phyloP scores from a whole-genome alignment of 2,329 filamentous ascomycete species.

The Trichophyton schoenleinii region DNA sequence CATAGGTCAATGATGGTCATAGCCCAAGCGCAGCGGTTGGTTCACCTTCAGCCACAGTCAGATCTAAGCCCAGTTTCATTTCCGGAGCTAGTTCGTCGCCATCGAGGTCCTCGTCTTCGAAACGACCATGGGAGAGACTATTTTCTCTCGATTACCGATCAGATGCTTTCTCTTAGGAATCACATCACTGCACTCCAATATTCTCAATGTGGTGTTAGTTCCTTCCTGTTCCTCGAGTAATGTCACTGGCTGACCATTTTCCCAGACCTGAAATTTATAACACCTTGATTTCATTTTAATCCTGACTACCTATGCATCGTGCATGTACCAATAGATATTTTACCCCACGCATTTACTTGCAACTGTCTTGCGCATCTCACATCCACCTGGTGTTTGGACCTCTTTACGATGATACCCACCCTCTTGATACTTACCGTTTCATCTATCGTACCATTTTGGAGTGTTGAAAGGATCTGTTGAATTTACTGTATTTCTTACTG shows the following conservation, averaged over 20 bases:
- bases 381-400: background rate
- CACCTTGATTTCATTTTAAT: background rate
- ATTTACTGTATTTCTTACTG: background rate
- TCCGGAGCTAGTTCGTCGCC: slow-evolving; percentile 10
- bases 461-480: background rate
- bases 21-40: background rate
- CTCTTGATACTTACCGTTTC: background rate
- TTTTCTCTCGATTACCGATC: slow-evolving; percentile 34
- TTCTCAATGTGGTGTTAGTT: background rate
- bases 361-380: background rate
- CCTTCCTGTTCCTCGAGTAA: background rate
- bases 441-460: background rate
- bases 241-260: background rate
- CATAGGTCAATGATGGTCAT: slow-evolving; percentile 9
- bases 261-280: background rate
- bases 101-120: slow-evolving; percentile 19
- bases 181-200: background rate
- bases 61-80: background rate
- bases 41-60: background rate
- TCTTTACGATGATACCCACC: background rate
- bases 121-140: slow-evolving; percentile 31
- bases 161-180: background rate
- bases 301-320: background rate
- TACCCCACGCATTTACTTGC: background rate
- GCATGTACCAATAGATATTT: background rate